Percentiles rank a stretch among this genome's conserved stretches.
phyloP scores from a whole-genome alignment of 2,329 filamentous ascomycete species.

The Gliomastix tumulicola region DNA sequence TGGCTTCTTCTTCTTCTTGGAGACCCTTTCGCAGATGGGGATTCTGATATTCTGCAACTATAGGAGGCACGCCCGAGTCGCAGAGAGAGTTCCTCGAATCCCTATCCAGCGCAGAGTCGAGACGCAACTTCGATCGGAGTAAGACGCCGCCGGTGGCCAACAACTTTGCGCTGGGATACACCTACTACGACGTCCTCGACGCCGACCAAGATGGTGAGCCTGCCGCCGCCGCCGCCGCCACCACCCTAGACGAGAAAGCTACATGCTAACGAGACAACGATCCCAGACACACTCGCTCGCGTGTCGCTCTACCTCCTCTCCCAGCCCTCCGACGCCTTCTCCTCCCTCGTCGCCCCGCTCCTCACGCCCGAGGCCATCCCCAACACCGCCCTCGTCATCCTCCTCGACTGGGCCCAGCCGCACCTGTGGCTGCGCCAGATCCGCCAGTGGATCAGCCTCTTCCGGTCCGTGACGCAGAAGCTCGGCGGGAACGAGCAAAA shows the following conservation, averaged over 20 bases:
- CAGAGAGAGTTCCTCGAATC: conserved; percentile 78
- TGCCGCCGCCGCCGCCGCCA: neutral
- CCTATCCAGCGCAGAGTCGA: conserved; percentile 45
- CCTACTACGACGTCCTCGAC: conserved; percentile 90
- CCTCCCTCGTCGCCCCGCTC: conserved; percentile 74
- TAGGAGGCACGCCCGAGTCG: conserved; percentile 74
- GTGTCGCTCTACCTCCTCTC: conserved; percentile 84
- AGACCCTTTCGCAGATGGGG: neutral
- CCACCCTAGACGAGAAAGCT: neutral
- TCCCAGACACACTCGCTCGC: conserved; percentile 77
- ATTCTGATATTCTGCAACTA: neutral
- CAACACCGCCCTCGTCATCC: conserved; percentile 79
- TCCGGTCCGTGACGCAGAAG: conserved; percentile 69
- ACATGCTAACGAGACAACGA: conserved; percentile 1
- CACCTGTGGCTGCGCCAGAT: conserved; percentile 89
- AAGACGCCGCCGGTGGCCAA: conserved; percentile 78
- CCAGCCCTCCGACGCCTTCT: conserved; percentile 77
- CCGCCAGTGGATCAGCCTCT: conserved; percentile 79
- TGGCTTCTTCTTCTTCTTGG: too few species aligned
- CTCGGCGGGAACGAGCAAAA: conserved; percentile 71
- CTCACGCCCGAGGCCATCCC: conserved; percentile 78
- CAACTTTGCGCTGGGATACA: conserved; percentile 87
- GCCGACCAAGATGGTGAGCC: conserved; percentile 82
- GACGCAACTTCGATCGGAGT: conserved; percentile 46
- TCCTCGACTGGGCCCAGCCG: conserved; percentile 94